Conservation (phyloP, 2,329 filamentous ascomycete genomes). For the Fusarium annulatum region DNA sequence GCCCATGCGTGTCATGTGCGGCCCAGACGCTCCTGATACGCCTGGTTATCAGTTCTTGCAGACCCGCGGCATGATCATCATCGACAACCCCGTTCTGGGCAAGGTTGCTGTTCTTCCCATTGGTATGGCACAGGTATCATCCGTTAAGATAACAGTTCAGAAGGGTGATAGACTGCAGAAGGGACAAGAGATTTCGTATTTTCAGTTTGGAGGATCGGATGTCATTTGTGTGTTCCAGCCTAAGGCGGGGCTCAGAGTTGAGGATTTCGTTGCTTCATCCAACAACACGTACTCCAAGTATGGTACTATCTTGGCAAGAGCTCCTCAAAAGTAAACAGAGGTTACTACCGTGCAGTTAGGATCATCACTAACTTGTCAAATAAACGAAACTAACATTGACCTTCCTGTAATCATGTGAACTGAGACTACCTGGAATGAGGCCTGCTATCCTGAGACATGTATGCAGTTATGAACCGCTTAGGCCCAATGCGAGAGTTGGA, state of each 20-base stretch:
- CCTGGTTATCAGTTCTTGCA: conserved; percentile 17
- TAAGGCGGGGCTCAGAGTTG: background rate
- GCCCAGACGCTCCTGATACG: background rate
- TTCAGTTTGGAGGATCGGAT: conserved; percentile 19
- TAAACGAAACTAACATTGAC: background rate
- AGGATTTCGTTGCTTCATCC: conserved; percentile 3
- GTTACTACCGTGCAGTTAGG: accelerated
- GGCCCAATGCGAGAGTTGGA: background rate
- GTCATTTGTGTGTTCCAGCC: conserved; percentile 15
- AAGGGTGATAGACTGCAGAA: conserved; percentile 1
- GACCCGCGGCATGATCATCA: conserved; percentile 10
- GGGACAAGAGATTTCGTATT: conserved; percentile 10
- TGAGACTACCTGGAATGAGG: background rate
- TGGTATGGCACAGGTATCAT: conserved; percentile 6
- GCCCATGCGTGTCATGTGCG: background rate
- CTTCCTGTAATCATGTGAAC: accelerated
- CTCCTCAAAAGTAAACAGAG: background rate
- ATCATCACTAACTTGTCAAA: background rate
- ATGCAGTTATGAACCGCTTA: background rate
- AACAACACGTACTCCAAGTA: conserved; percentile 14
- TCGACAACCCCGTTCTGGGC: background rate
- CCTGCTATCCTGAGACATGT: background rate
- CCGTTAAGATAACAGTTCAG: background rate
- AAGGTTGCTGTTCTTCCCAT: conserved; percentile 3
- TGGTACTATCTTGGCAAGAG: background rate